Conservation (phyloP, 2,329 filamentous ascomycete genomes). For the Lecanosticta acicola region DNA sequence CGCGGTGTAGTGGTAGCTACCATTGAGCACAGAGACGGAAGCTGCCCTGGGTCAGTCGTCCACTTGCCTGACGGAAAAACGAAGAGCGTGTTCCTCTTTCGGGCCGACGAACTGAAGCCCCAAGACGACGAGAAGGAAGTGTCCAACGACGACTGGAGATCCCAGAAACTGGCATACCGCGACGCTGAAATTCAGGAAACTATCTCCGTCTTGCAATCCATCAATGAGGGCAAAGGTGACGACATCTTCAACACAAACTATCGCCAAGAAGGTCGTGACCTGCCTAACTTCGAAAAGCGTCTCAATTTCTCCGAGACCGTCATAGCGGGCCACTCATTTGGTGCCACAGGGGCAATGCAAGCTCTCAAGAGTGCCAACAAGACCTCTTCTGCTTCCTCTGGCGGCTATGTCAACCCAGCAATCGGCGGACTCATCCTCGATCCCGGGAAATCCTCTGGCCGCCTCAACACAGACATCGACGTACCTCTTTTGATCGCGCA, state of each 20-base stretch:
- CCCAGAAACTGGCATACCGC: constrained; percentile 34
- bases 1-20: constrained; percentile 40
- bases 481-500: constrained; percentile 57
- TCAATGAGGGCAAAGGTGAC: constrained; percentile 33
- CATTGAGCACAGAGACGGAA: constrained; percentile 42
- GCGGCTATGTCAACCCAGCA: constrained; percentile 36
- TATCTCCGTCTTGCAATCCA: constrained; percentile 32
- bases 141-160: constrained; percentile 18
- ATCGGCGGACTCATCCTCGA: constrained; percentile 57
- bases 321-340: constrained; percentile 59
- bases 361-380: constrained; percentile 47
- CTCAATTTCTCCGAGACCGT: constrained; percentile 51
- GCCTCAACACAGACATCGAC: constrained; percentile 51
- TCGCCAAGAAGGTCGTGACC: constrained; percentile 41
- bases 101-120: constrained; percentile 31
- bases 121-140: constrained; percentile 10
- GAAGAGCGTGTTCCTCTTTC: constrained; percentile 35
- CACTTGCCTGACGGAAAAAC: constrained; percentile 30
- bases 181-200: constrained; percentile 43
- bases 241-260: constrained; percentile 39
- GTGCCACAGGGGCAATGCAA: constrained; percentile 57
- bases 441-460: constrained; percentile 58
- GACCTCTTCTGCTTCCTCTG: constrained; percentile 19
- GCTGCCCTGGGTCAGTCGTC: constrained; percentile 38
- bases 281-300: constrained; percentile 47